Evolutionary conservation across 2,329 filamentous ascomycete genomes (phyloP).

Genomic region (Dactylonectria estremocensis): DNA sequence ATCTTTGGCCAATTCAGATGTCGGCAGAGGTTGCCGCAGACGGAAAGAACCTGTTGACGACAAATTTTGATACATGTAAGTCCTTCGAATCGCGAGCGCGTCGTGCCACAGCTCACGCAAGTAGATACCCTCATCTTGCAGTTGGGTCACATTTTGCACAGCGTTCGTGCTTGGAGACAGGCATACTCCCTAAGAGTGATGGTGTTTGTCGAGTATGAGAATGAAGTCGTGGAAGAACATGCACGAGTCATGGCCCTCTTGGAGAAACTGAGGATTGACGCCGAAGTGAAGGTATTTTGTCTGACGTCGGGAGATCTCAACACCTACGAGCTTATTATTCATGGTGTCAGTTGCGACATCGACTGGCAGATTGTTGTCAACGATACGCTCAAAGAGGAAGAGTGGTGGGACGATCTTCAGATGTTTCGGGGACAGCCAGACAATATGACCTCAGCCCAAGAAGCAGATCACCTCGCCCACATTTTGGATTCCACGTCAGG

Average conservation of each 20-base stretch:
- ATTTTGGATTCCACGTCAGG: constrained; percentile 62
- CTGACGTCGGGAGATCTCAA: constrained; percentile 80
- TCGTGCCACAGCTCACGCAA: constrained; percentile 29
- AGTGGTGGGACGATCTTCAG: constrained; percentile 88
- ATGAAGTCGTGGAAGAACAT: constrained; percentile 84
- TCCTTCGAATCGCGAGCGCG: constrained; percentile 15
- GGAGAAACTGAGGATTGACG: constrained; percentile 86
- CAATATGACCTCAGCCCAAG: constrained; percentile 59
- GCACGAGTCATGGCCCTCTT: constrained; percentile 80
- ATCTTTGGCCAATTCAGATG: constrained; percentile 95
- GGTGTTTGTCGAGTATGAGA: constrained; percentile 92
- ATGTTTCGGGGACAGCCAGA: constrained; percentile 61
- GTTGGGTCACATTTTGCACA: constrained; percentile 86
- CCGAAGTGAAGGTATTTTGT: constrained; percentile 85
- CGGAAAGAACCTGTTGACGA: constrained; percentile 79
- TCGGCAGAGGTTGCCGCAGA: constrained; percentile 84
- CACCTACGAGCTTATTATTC: constrained; percentile 84
- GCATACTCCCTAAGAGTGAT: constrained; percentile 81
- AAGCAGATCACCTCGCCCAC: constrained; percentile 60
- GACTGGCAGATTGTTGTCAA: constrained; percentile 75
- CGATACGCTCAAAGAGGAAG: constrained; percentile 77
- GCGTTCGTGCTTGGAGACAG: constrained; percentile 84
- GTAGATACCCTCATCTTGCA: constrained; percentile 85
- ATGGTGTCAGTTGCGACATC: constrained; percentile 72
- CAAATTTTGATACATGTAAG: constrained; percentile 92